Evolutionary conservation across 768 basidiomycete species (phyloP), one percentile per base, ranked within the genome.

Genomic region (Xerocomellus chrysenteron): DNA sequence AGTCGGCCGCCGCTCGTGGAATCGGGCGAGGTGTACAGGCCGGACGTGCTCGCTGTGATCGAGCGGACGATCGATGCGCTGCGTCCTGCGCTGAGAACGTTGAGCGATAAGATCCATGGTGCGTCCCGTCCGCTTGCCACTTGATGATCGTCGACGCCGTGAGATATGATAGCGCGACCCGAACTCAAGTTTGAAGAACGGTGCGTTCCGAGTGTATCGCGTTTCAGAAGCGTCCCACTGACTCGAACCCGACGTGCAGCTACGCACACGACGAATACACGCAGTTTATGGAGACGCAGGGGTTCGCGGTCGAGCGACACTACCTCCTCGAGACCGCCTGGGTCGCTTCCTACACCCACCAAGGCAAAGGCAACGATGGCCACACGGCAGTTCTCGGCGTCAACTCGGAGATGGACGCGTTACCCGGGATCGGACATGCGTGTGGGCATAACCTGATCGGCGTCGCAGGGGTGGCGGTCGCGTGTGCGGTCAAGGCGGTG

Each of bases 401-500:
- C 51, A 92, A 92, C 68, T 91, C 89, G 33, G 90, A 92, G 78
- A 85, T 86, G 83, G 84, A 85, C 51, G 86, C 84, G 1, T 73
- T 87, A 7, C 71, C 70, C 36, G 74, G 81, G 1, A 74, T 85
- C 37, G 83, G 87, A 0, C 88, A 89, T 63, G 87, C 86, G 0
- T 92, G 90, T 62, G 90, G 90, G 1, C 90, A 92, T 64, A 92
- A 92, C 61, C 74, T 92, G 44, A 92, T 92, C 49, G 90, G 86
- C 0, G 86, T 91, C 26, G 65, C 77, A 57, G 89, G 89, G 2
- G 85, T 91, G 7, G 89, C 84, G 2, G 79, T 89, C 28, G 86
- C 90, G 0, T 78, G 83, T 52, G 86, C 84, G 0, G 78, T 86
- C 32, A 85, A 85, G 65, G 76, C 77, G 5, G 87, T 80, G 1